Base-by-base conservation (phyloP, 2,329 filamentous ascomycete species). In the Colletotrichum horii region DNA sequence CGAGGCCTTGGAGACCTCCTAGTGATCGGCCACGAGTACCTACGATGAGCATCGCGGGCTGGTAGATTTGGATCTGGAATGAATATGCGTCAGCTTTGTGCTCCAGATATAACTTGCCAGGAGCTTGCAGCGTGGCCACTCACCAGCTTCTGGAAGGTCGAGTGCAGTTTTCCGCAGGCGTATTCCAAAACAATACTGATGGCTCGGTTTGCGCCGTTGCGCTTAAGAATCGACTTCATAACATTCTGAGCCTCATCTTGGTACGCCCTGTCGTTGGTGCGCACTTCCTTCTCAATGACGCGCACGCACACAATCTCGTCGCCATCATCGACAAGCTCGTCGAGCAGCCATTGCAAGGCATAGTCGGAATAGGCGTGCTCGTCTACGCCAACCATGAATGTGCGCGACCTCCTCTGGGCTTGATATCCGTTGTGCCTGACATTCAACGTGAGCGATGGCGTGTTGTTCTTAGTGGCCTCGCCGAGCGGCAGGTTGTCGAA, bases 331-430 rank as follows among this genome's bases (percentile, higher is more conserved):
- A 98, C 95, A 71, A 98, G 89, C 85, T 98, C 95, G 80, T 97
- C 95, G 52, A 98, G 91, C 66, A 98, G 89, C 96, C 96, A 98
- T 84, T 97, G 95, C 22, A 98, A 88, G 19, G 96, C 96, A 84
- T 96, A 97, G 77, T 98, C 95, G 8, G 95, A 98, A 84, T 98
- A 98, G 74, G 95, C 91, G 80, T 98, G 96, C 80, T 96, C 94
- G 84, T 98, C 96, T 22, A 96, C 94, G 24, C 96, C 96, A 78
- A 96, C 96, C 82, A 98, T 92, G 80, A 98, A 98, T 11, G 95
- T 97, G 69, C 96, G 92, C 70, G 95, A 97, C 75, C 95, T 91
- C 76, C 95, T 93, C 56, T 93, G 93, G 78, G 93, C 93, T 79
- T 95, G 93, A 84, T 97, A 98, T 78, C 96, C 95, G 79, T 94